These are phyloP conservation scores for Vitis hybrid DNA, from an alignment of 177 flowering plant species.

Conservation along the genomic window DNA sequence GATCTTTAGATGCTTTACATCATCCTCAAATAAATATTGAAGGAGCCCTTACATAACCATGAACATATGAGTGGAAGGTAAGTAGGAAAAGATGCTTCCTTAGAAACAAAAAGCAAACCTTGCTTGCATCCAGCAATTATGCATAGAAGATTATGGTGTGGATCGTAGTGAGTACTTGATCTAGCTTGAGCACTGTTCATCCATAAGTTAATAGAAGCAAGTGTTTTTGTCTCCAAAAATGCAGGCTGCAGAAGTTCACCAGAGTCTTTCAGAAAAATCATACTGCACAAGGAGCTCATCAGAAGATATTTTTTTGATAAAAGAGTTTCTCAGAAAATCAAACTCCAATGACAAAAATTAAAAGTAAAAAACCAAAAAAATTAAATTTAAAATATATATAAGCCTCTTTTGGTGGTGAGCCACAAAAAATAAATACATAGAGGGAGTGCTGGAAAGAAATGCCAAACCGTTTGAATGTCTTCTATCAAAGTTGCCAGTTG, in stretches of 20 bases:
- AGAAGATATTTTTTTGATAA: too few species aligned
- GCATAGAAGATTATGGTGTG: conserved; percentile 87
- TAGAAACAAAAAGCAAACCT: conserved; percentile 42
- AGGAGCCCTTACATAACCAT: too few species aligned
- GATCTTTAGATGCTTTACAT: too few species aligned
- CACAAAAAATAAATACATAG: conserved; percentile 2
- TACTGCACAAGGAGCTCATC: too few species aligned
- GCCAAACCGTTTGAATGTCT: conserved; percentile 64
- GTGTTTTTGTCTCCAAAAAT: conserved; percentile 47
- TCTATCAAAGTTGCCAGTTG: conserved; percentile 57
- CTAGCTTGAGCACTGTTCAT: conserved; percentile 76
- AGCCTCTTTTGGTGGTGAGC: neutral
- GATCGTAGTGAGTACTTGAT: conserved; percentile 97
- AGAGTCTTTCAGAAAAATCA: neutral
- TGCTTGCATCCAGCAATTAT: conserved; percentile 81
- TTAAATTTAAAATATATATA: neutral
- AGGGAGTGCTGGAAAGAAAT: neutral
- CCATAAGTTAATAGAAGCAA: conserved; percentile 86
- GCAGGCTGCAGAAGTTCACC: conserved; percentile 57
- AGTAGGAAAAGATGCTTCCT: neutral
- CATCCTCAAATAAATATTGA: too few species aligned
- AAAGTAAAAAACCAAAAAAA: too few species aligned
- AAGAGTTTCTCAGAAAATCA: too few species aligned
- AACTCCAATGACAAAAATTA: too few species aligned
- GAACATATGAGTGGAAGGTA: neutral